Evolutionary conservation across 148 eudicot species (phyloP).

Genomic region (Dianthus caryophyllus): DNA sequence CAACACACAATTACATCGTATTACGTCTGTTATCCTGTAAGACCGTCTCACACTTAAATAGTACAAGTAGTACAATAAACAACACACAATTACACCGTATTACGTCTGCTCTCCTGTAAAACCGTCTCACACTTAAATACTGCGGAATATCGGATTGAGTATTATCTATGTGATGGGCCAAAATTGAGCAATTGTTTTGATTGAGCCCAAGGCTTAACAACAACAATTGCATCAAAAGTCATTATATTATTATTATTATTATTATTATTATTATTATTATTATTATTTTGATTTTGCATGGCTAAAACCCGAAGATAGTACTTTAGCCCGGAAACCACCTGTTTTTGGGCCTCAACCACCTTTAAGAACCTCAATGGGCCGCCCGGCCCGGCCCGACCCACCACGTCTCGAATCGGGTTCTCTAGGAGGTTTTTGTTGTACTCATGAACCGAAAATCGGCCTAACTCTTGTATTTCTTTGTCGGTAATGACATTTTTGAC

Average conservation of each 20-base stretch:
- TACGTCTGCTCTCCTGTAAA: background rate
- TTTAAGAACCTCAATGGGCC: constrained; percentile 30
- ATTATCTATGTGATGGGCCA: constrained; percentile 10
- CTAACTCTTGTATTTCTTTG: constrained; percentile 55
- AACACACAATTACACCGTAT: background rate
- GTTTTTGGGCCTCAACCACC: constrained; percentile 65
- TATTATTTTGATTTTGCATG: background rate
- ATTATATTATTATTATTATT: constrained; percentile 25
- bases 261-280: no score
- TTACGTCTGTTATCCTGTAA: background rate
- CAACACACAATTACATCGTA: background rate
- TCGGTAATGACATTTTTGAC: constrained; percentile 43
- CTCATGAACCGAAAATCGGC: constrained; percentile 51
- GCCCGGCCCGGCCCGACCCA: background rate
- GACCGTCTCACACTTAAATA: background rate
- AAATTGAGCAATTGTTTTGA: constrained; percentile 47
- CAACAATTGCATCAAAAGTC: constrained; percentile 49
- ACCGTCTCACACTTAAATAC: no score
- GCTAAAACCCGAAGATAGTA: constrained; percentile 59
- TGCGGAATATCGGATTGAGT: no score
- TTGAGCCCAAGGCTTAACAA: constrained; percentile 58
- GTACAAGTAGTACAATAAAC: constrained; percentile 14
- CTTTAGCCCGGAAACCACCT: constrained; percentile 61
- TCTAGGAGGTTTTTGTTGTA: constrained; percentile 35
- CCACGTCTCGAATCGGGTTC: constrained; percentile 1